phyloP scores from a whole-genome alignment of 371 early-diverging fungal genomes.

The Saksenaea oblongispora region DNA sequence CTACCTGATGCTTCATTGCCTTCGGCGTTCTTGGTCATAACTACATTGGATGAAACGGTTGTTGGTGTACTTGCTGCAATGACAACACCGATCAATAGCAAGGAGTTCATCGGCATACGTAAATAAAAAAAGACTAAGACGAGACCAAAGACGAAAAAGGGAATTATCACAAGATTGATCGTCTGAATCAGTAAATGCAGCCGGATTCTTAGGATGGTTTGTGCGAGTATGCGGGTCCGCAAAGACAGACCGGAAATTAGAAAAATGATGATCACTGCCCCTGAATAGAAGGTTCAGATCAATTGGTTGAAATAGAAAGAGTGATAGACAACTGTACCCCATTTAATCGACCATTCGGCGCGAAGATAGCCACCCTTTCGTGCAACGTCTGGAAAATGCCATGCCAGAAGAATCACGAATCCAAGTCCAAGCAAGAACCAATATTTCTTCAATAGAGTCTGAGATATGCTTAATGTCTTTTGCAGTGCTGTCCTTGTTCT shows the following conservation, averaged over 20 bases:
- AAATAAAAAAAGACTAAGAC: constrained; percentile 50
- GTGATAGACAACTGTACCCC: constrained; percentile 39
- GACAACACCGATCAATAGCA: constrained; percentile 67
- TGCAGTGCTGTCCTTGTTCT: not conserved
- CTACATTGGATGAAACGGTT: constrained; percentile 78
- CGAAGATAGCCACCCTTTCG: constrained; percentile 58
- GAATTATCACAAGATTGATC: constrained; percentile 64
- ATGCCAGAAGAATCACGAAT: constrained; percentile 60
- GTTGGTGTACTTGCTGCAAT: constrained; percentile 74
- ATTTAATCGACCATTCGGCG: constrained; percentile 65
- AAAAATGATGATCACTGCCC: constrained; percentile 69
- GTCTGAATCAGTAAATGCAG: constrained; percentile 67
- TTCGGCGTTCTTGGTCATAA: constrained; percentile 75
- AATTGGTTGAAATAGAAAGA: not conserved
- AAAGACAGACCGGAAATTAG: constrained; percentile 72
- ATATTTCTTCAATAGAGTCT: constrained; percentile 22
- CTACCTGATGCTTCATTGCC: constrained; percentile 71
- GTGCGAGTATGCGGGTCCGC: constrained; percentile 61
- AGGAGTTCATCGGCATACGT: constrained; percentile 50
- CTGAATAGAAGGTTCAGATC: constrained; percentile 12
- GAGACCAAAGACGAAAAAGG: constrained; percentile 65
- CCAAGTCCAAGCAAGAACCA: constrained; percentile 62
- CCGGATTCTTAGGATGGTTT: constrained; percentile 61
- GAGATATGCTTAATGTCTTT: not conserved
- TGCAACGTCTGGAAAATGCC: constrained; percentile 57